Evolutionary conservation across 2,329 filamentous ascomycete species (phyloP).

Genomic region (Waltergamsia citrina): DNA sequence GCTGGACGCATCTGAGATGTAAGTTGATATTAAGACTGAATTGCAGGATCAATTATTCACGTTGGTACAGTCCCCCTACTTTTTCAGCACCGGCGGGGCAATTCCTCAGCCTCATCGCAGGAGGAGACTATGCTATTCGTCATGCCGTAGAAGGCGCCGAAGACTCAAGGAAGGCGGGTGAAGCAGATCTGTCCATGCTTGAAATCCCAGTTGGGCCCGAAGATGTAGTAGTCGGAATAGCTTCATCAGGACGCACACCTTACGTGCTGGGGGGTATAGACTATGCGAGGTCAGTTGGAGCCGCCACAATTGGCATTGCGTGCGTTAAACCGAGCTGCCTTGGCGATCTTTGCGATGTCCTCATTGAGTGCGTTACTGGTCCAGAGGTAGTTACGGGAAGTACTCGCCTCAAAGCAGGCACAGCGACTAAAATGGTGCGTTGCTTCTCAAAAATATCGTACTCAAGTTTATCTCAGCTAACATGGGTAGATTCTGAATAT

Average conservation of each 20-base stretch:
- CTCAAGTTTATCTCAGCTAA: not conserved
- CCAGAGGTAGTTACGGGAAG: conserved; percentile 34
- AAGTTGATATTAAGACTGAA: not conserved
- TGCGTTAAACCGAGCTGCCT: conserved; percentile 16
- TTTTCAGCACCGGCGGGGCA: conserved; percentile 9
- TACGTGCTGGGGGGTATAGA: conserved; percentile 10
- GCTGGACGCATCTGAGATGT: conserved; percentile 7
- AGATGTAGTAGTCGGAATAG: conserved; percentile 10
- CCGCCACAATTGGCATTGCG: conserved; percentile 25
- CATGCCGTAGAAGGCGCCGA: conserved; percentile 10
- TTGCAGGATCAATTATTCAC: not conserved
- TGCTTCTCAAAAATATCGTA: not conserved
- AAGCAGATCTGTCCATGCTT: conserved; percentile 5
- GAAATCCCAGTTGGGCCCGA: conserved; percentile 3
- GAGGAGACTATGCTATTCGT: conserved; percentile 8
- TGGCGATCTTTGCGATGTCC: conserved; percentile 8
- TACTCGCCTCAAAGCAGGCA: conserved; percentile 34
- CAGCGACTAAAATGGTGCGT: conserved; percentile 31
- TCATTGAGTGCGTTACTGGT: conserved; percentile 28
- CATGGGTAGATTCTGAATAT: conserved; percentile 8
- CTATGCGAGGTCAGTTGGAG: conserved; percentile 22
- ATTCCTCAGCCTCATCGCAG: conserved; percentile 7
- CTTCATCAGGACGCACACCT: conserved; percentile 9
- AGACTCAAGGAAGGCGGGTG: conserved; percentile 6
- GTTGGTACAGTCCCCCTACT: conserved; percentile 7